Conservation (phyloP, 306 rosid species). For the Dalbergia cultrata region DNA sequence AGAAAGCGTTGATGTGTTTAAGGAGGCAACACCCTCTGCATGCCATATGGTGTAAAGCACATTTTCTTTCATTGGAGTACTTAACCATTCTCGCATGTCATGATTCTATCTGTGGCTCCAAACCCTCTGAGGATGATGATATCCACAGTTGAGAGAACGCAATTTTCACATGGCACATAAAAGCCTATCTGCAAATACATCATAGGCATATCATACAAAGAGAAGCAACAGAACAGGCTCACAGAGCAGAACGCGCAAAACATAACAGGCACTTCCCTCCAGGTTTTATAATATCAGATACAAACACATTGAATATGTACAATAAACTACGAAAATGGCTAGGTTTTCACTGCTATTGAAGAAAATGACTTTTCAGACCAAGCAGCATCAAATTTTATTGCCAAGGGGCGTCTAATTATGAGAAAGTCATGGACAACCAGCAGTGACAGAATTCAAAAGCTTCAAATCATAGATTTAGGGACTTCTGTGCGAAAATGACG, state of each 20-base stretch:
- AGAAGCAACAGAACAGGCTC: constrained; percentile 14
- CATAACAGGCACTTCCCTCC: constrained; percentile 9
- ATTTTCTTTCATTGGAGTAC: constrained; percentile 42
- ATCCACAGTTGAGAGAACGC: constrained; percentile 84
- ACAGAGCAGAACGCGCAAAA: constrained; percentile 1
- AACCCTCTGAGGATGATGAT: constrained; percentile 82
- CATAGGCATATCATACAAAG: constrained; percentile 25
- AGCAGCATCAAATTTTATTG: no score
- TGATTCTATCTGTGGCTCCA: constrained; percentile 95
- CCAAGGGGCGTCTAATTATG: no score
- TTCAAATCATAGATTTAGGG: no score
- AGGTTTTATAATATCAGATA: constrained; percentile 13
- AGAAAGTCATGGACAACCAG: no score
- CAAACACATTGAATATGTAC: constrained; percentile 9
- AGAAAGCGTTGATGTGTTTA: no score
- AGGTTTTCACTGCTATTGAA: no score
- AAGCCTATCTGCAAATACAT: constrained; percentile 86
- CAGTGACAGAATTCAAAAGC: no score
- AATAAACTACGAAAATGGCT: background rate
- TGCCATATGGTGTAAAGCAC: background rate
- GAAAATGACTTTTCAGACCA: no score
- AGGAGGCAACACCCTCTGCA: no score
- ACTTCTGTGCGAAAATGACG: no score
- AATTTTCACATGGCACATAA: constrained; percentile 84
- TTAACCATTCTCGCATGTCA: constrained; percentile 91